Conservation (phyloP, 352 stramenopile genomes). For the Phytophthora pseudosyringae region DNA sequence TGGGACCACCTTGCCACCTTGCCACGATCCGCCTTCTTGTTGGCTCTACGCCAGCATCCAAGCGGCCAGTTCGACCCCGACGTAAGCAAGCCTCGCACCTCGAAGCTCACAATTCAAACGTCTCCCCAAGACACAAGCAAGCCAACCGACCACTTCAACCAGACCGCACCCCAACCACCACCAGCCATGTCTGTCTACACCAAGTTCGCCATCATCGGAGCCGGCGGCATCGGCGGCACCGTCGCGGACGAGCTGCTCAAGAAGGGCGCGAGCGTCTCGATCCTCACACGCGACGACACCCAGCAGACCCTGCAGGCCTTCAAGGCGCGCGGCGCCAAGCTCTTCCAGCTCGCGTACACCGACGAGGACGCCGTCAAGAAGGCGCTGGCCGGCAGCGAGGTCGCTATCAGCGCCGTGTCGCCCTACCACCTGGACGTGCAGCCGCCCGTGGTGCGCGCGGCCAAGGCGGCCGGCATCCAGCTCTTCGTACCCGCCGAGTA, state of each 20-base stretch:
- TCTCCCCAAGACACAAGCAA: slow-evolving; percentile 20
- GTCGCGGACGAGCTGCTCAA: slow-evolving; percentile 38
- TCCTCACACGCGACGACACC: slow-evolving; percentile 34
- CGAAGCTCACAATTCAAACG: slow-evolving; percentile 26
- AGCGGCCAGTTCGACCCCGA: too few relatives aligned
- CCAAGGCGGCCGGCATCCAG: slow-evolving; percentile 35
- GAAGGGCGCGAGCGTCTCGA: slow-evolving; percentile 23
- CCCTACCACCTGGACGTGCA: slow-evolving; percentile 22
- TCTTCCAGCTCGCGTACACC: slow-evolving; percentile 31
- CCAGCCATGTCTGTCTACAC: slow-evolving; percentile 16
- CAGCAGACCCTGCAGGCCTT: slow-evolving; percentile 35
- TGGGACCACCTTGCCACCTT: too few relatives aligned
- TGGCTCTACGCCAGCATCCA: too few relatives aligned
- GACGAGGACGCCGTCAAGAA: slow-evolving; percentile 27
- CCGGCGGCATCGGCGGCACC: slow-evolving; percentile 31
- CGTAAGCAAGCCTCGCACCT: too few relatives aligned
- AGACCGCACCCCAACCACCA: background rate
- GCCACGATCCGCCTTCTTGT: too few relatives aligned
- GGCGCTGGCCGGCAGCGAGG: slow-evolving; percentile 29
- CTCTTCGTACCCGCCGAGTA: slow-evolving; percentile 37
- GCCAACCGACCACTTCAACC: too few relatives aligned
- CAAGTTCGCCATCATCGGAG: slow-evolving; percentile 32
- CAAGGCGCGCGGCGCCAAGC: slow-evolving; percentile 31
- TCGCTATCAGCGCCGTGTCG: slow-evolving; percentile 13
- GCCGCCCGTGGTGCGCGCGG: slow-evolving; percentile 14